Conservation (phyloP, 768 basidiomycete species). For the Filobasidium wieringae region DNA sequence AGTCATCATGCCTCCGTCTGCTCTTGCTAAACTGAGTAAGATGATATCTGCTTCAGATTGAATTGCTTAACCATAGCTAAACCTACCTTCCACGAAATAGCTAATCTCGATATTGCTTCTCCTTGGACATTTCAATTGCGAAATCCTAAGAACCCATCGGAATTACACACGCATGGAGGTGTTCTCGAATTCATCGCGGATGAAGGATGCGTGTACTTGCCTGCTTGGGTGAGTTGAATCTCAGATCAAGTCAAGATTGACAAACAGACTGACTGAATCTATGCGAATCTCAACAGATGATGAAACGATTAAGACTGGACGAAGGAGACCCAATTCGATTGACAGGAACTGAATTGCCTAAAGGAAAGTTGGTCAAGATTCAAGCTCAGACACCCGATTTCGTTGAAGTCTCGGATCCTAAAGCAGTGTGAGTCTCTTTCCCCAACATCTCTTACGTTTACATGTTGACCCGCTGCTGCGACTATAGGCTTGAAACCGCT, state of each 20-base stretch:
- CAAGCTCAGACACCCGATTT: slow-evolving; percentile 94
- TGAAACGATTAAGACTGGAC: slow-evolving; percentile 82
- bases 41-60: slow-evolving; percentile 2
- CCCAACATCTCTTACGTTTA: not conserved
- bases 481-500: slow-evolving; percentile 73
- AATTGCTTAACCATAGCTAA: not conserved
- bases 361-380: slow-evolving; percentile 91
- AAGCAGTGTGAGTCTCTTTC: slow-evolving; percentile 68
- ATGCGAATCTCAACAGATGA: slow-evolving; percentile 50
- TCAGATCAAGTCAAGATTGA: not conserved
- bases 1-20: slow-evolving; percentile 98
- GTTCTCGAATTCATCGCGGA: slow-evolving; percentile 98
- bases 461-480: not conserved
- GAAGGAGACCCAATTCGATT: slow-evolving; percentile 94
- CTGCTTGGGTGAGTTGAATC: slow-evolving; percentile 58
- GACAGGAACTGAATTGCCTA: slow-evolving; percentile 71
- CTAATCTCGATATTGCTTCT: slow-evolving; percentile 69
- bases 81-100: slow-evolving; percentile 23
- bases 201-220: slow-evolving; percentile 87
- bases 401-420: slow-evolving; percentile 90
- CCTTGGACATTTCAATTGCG: slow-evolving; percentile 97
- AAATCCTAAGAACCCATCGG: slow-evolving; percentile 68
- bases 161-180: slow-evolving; percentile 81
- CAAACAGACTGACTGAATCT: not conserved
- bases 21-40: slow-evolving; percentile 67